A percentile compares a stretch with the other conserved stretches of the same genome.
These are phyloP conservation scores for Xylaria telfairii DNA, from an alignment of 495 filamentous ascomycete species.

Conservation along the genomic window DNA sequence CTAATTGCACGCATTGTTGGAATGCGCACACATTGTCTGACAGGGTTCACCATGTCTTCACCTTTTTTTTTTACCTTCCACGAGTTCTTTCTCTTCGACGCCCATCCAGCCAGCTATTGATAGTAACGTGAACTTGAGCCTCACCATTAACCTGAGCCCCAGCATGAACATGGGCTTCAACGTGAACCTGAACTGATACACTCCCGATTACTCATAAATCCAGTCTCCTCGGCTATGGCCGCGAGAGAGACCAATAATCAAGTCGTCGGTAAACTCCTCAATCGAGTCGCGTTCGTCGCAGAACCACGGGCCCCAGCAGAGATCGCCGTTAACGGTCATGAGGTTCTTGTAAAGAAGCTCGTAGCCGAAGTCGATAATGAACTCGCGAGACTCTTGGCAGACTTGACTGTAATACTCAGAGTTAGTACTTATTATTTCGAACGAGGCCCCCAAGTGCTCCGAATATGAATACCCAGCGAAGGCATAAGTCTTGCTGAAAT, in stretches of 20 bases:
- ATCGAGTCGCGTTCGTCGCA: neutral
- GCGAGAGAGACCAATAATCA: neutral
- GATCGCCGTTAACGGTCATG: too few species aligned
- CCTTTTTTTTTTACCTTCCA: neutral
- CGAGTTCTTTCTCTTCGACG: neutral
- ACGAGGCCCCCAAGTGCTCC: neutral
- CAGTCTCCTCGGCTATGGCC: neutral
- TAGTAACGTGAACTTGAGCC: neutral
- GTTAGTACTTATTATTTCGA: neutral
- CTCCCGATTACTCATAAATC: neutral
- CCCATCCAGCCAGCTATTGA: neutral
- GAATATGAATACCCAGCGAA: neutral
- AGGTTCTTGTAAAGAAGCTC: neutral
- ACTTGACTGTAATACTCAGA: neutral
- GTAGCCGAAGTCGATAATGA: constrained; percentile 9
- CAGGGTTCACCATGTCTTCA: neutral
- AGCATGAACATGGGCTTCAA: neutral
- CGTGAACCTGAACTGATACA: neutral
- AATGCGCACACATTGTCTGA: neutral
- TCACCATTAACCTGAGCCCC: neutral
- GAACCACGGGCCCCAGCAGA: neutral
- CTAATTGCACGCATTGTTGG: neutral
- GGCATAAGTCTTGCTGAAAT: neutral
- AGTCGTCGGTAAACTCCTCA: neutral
- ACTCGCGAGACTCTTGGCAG: constrained; percentile 1